These are phyloP conservation scores for Pseudogymnoascus verrucosus DNA, from an alignment of 2,329 filamentous ascomycete species.

Conservation along the genomic window DNA sequence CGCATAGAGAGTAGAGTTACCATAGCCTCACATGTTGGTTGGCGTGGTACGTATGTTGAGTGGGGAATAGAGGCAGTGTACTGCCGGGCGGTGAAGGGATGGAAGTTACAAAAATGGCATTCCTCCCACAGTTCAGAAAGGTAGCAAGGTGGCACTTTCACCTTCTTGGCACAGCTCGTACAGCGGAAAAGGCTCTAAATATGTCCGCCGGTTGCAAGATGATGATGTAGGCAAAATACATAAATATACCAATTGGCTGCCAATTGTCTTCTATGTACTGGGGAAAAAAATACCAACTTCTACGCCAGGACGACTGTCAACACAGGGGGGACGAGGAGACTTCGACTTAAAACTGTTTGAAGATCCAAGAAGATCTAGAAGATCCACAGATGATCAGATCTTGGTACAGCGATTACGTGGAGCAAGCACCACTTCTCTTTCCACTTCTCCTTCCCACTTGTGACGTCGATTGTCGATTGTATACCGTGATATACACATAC, in stretches of 20 bases:
- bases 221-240: neutral
- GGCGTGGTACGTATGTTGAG: neutral
- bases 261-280: neutral
- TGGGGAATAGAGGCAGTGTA: neutral
- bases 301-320: neutral
- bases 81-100: neutral
- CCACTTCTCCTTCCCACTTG: neutral
- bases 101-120: neutral
- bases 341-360: neutral
- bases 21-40: neutral
- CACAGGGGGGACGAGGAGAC: neutral
- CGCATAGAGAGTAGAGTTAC: neutral
- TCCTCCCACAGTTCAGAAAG: neutral
- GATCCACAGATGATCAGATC: conserved; percentile 8
- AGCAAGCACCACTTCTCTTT: conserved; percentile 3
- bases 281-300: neutral
- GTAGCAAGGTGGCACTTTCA: neutral
- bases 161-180: neutral
- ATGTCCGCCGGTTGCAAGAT: neutral
- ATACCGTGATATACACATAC: neutral
- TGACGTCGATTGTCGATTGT: conserved; percentile 3
- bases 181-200: neutral
- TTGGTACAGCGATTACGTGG: conserved; percentile 2
- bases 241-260: neutral
- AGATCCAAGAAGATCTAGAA: neutral